Conservation (phyloP, 805 yeast genomes). For the Dipodascus geniculatus region DNA sequence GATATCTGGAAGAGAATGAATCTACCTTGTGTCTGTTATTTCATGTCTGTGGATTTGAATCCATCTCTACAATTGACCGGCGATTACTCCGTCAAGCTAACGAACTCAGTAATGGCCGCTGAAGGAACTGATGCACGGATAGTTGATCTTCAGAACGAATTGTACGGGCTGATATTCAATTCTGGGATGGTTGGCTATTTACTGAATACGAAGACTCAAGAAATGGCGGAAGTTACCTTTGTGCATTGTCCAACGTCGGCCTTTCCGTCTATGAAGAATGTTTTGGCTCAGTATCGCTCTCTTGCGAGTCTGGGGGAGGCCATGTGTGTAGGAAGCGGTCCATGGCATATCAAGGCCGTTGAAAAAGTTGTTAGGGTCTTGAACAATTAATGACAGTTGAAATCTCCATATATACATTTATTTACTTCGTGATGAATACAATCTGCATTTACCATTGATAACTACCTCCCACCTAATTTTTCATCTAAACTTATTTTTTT, state of each 20-base stretch:
- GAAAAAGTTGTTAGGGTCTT: conserved; percentile 18
- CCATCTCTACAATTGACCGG: conserved; percentile 12
- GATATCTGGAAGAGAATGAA: conserved; percentile 19
- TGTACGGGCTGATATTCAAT: conserved; percentile 19
- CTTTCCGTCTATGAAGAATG: conserved; percentile 19
- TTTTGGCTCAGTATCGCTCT: conserved; percentile 27
- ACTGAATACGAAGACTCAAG: conserved; percentile 11
- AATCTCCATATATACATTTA: background rate
- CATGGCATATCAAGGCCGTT: conserved; percentile 31
- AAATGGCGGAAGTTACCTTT: conserved; percentile 16
- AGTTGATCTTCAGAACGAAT: conserved; percentile 22
- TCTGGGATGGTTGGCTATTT: conserved; percentile 14
- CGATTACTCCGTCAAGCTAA: conserved; percentile 1
- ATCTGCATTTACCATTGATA: background rate
- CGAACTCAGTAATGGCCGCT: conserved; percentile 5
- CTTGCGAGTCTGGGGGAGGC: conserved; percentile 26
- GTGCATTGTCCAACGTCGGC: conserved; percentile 16
- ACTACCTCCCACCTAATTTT: background rate
- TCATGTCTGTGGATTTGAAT: conserved; percentile 8
- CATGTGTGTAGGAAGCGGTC: conserved; percentile 27
- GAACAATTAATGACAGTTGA: background rate
- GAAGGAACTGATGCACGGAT: conserved; percentile 16
- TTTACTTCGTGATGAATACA: background rate
- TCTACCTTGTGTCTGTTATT: conserved; percentile 7
- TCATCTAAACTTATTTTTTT: background rate